phyloP scores from a whole-genome alignment of 1,284 basidiomycete species.

The Nidula niveotomentosa region DNA sequence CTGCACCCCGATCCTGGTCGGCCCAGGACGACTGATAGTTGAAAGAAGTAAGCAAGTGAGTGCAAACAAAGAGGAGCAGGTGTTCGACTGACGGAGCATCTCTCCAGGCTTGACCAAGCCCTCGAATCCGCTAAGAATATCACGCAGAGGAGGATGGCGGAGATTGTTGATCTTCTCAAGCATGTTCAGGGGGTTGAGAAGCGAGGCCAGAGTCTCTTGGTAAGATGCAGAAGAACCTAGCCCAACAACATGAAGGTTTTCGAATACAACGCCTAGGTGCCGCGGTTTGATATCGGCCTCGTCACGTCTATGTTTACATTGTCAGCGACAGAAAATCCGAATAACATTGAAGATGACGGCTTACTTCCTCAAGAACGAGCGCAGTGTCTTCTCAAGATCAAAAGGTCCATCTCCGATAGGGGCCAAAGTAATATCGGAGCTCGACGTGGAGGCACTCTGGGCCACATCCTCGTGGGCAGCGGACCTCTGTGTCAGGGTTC shows the following conservation, averaged over 20 bases:
- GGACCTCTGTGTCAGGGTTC: conserved; percentile 18
- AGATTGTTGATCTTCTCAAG: conserved; percentile 26
- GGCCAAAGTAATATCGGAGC: conserved; percentile 12
- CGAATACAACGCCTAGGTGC: conserved; percentile 52
- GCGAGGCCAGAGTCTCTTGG: conserved; percentile 41
- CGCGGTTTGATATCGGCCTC: conserved; percentile 43
- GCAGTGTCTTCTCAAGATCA: conserved; percentile 25
- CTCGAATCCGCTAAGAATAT: conserved; percentile 47
- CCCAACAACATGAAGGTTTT: conserved; percentile 51
- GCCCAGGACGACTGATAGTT: conserved; percentile 50
- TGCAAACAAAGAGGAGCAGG: conserved; percentile 9
- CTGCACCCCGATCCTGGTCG: conserved; percentile 71
- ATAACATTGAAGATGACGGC: conserved; percentile 4
- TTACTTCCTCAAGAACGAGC: conserved; percentile 19
- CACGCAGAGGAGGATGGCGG: conserved; percentile 39
- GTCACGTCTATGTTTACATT: conserved; percentile 29
- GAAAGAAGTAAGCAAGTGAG: not conserved
- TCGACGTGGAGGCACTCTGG: conserved; percentile 1
- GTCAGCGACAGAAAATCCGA: not conserved
- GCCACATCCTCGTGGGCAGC: not conserved
- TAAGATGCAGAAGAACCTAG: conserved; percentile 40
- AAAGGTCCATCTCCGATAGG: conserved; percentile 16
- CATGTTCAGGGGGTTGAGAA: conserved; percentile 37
- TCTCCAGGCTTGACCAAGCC: conserved; percentile 56
- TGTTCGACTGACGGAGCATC: conserved; percentile 51